These are phyloP conservation scores for Fagus crenata DNA, from an alignment of 306 rosid genomes.

Conservation along the genomic window DNA sequence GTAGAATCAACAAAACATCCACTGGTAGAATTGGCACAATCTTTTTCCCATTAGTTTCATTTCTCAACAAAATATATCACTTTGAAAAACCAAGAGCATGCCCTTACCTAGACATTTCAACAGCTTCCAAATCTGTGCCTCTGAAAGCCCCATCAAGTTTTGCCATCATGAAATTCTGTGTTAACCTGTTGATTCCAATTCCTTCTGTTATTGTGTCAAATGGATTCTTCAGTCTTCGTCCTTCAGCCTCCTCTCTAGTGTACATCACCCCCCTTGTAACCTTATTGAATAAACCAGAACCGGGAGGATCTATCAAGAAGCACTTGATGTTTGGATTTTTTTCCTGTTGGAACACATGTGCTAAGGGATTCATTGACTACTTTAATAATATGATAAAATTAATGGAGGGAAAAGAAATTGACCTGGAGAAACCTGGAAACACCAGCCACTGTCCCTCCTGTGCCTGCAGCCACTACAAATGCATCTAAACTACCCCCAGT, in stretches of 20 bases:
- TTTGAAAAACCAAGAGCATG: too few relatives aligned
- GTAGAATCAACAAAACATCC: too few relatives aligned
- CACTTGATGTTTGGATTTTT: constrained; percentile 70
- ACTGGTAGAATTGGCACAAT: too few relatives aligned
- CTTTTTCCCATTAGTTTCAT: too few relatives aligned
- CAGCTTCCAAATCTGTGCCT: too few relatives aligned
- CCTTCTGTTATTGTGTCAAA: constrained; percentile 96
- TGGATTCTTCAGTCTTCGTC: constrained; percentile 85
- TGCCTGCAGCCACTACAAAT: constrained; percentile 85
- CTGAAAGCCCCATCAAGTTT: constrained; percentile 86
- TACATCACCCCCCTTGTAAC: constrained; percentile 91
- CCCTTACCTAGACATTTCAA: too few relatives aligned
- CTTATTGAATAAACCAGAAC: constrained; percentile 87
- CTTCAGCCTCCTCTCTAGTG: constrained; percentile 90
- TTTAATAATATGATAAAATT: too few relatives aligned
- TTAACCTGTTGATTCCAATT: constrained; percentile 79
- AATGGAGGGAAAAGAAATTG: too few relatives aligned
- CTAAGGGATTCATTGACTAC: too few relatives aligned
- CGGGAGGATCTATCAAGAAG: constrained; percentile 84
- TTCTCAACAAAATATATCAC: too few relatives aligned
- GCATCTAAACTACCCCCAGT: constrained; percentile 70
- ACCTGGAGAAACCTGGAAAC: constrained; percentile 59
- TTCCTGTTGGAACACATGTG: too few relatives aligned
- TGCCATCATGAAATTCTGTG: constrained; percentile 75
- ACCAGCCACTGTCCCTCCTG: constrained; percentile 90